Evolutionary conservation across 306 rosid genomes (phyloP), one percentile per base, ranked within the genome.

Genomic region (Ammopiptanthus mongolicus): DNA sequence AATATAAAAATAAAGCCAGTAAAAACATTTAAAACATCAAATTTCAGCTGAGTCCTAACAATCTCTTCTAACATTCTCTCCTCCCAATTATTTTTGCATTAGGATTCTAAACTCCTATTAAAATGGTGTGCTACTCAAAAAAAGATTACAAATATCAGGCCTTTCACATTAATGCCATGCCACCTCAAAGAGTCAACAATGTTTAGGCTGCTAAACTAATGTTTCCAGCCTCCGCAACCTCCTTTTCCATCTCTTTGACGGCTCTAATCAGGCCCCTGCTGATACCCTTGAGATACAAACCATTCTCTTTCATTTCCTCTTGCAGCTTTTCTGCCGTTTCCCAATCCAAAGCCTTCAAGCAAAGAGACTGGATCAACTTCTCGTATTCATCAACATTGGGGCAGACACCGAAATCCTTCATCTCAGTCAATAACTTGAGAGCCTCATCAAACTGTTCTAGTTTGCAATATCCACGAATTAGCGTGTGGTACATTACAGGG

Each of bases 281-380:
- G 63, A 88, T 87, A 14, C 93, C 96, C 76, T 86, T 87, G 28
- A 90, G 91, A 84, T 84, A 60, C 76, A 94, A 77, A 10, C 88
- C 97, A 2, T 86, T 87, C 63, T 70, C 89, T 77, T 86, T 88
- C 98, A 91, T 94, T 85, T 88, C 97, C 76, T 88, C 85, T 4
- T 64, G 82, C 64, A 94, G 80, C 75, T 85, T 94, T 70, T 90
- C 95, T 14, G 97, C 90, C 9, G n/a, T 82, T 76, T 87, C 79
- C 96, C 96, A 91, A 81, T 91, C 97, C 77, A 88, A 61, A 66
- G 91, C 90, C 87, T 87, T 91, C 56, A 94, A 81, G 80, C 97
- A 91, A 42, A 91, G 86, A 73, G 96, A 87, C 73, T 88, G 95
- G 77, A 94, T 87, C 89, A 94, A 62, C 86, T 90, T 91, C 52